These are phyloP conservation scores for Arctium lappa DNA, from an alignment of 129 eudicot species.

Conservation along the genomic window DNA sequence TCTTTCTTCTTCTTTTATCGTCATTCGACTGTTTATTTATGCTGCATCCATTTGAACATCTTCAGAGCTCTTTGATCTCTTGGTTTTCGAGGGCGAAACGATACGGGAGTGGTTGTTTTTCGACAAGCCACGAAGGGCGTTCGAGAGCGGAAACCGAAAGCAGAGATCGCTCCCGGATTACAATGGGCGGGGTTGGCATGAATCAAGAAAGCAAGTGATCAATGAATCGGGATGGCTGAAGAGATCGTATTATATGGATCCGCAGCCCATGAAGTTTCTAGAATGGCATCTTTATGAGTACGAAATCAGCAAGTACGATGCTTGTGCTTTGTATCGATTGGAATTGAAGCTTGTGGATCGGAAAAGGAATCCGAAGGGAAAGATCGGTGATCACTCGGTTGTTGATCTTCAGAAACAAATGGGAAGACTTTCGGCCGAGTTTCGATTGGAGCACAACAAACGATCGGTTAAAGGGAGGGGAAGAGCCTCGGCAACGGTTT, in stretches of 20 bases:
- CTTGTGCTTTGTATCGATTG: conserved; percentile 76
- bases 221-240: conserved; percentile 81
- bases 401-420: conserved; percentile 70
- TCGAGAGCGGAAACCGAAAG: conserved; percentile 90
- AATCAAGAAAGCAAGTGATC: conserved; percentile 86
- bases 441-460: conserved; percentile 39
- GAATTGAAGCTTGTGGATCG: conserved; percentile 78
- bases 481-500: conserved; percentile 18
- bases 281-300: conserved; percentile 97
- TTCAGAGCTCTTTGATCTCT: conserved; percentile 84
- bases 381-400: conserved; percentile 49
- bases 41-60: not conserved
- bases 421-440: conserved; percentile 60
- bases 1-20: not conserved
- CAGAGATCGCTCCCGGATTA: conserved; percentile 93
- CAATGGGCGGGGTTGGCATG: conserved; percentile 94
- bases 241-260: conserved; percentile 97
- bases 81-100: conserved; percentile 79
- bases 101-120: conserved; percentile 95
- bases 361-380: conserved; percentile 72
- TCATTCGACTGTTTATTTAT: not conserved
- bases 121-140: conserved; percentile 94
- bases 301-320: conserved; percentile 75
- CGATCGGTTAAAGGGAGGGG: not conserved
- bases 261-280: conserved; percentile 70